Evolutionary conservation across 2,329 filamentous ascomycete species (phyloP), one percentile per base, ranked within the genome.

Genomic region (Fusarium ramigenum): DNA sequence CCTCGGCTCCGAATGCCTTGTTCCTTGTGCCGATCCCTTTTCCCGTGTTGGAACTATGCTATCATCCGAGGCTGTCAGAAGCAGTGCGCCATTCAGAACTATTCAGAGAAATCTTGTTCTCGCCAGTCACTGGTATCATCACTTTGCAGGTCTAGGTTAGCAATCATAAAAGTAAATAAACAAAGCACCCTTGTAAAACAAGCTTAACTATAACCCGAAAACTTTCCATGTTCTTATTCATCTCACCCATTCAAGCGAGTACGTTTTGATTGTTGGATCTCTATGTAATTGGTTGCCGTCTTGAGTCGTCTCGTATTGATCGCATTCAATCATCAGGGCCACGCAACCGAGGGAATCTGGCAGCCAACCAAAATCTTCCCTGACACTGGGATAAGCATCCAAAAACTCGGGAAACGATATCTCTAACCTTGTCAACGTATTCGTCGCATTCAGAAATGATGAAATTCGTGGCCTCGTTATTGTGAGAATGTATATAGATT

Each of bases 401-500:
- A 30, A 23, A 32, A 19, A n/a, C 28, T 43, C 23, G n/a, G 30
- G 34, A 21, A 25, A 23, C 32, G 43, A 72, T 44, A 52, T 21
- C 25, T 28, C 40, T 36, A 57, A 49, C 14, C 54, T 66, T 49
- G 52, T 40, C 42, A 47, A 47, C 60, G 57, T 65, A 62, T 72
- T 19, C 59, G 3, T 78, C 76, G 76, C 68, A 66, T 77, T 72
- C 62, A 68, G 21, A 66, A 49, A 50, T 42, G 34, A 52, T 23
- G 36, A 14, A 36, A 56, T 72, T 65, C 68, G 70, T 69, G 67
- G 60, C 32, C 57, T 57, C 16, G 5, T 21, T 42, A 21, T 50
- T 16, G 12, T 39, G 16, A 25, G 28, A 53, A 59, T 34, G 37
- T 58, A 59, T 68, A 73, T 69, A 66, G 47, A 60, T 42, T 39